Conservation (phyloP, 192 early-diverging fungal genomes). For the Rhizophagus sp. region DNA sequence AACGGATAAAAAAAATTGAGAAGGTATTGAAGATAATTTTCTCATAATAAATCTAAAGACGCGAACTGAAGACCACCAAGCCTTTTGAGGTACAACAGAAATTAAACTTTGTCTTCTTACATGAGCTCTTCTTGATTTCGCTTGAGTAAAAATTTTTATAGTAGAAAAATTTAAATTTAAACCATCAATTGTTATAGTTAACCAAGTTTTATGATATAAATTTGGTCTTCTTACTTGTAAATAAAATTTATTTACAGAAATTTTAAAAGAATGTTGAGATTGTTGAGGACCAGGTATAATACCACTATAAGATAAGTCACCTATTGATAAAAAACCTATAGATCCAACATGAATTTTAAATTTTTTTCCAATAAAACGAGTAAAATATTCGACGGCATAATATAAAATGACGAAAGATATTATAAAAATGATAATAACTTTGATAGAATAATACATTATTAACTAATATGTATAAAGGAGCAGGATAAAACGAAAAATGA, state of each 20-base stretch:
- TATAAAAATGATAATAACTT: background rate
- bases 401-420: slow-evolving; percentile 1
- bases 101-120: slow-evolving; percentile 17
- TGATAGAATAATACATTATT: background rate
- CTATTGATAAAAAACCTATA: slow-evolving; percentile 18
- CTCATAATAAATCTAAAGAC: slow-evolving; percentile 39
- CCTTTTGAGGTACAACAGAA: slow-evolving; percentile 29
- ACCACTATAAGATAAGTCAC: slow-evolving; percentile 7
- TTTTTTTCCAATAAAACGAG: slow-evolving; percentile 12
- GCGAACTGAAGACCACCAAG: slow-evolving; percentile 51
- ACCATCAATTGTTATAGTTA: slow-evolving; percentile 40
- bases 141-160: background rate
- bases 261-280: background rate
- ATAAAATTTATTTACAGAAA: slow-evolving; percentile 15
- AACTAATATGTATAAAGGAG: no score
- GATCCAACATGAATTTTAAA: slow-evolving; percentile 22
- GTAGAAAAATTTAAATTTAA: slow-evolving; percentile 19
- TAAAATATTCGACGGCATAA: background rate
- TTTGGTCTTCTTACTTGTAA: slow-evolving; percentile 18
- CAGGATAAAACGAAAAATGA: no score
- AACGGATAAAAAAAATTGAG: slow-evolving; percentile 43
- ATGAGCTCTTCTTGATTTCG: background rate
- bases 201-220: slow-evolving; percentile 24
- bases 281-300: background rate
- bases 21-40: slow-evolving; percentile 43